Conservation (phyloP, 345 rosid species). For the Brassica incana region DNA sequence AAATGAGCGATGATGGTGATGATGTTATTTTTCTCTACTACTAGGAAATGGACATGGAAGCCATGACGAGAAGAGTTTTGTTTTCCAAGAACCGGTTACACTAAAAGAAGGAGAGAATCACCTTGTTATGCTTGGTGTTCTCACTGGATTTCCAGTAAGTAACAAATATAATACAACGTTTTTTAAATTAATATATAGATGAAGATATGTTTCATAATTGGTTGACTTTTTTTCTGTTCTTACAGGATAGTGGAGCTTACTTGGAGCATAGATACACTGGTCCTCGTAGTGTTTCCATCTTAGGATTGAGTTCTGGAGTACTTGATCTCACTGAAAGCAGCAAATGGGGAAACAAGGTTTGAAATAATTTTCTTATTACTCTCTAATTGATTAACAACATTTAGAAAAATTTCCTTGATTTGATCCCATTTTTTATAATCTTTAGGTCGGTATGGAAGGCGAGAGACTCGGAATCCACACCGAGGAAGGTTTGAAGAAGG, state of each 20-base stretch:
- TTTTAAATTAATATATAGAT: neutral
- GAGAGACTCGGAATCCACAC: constrained; percentile 52
- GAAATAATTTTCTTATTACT: neutral
- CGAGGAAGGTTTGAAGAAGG: constrained; percentile 50
- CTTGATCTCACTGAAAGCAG: constrained; percentile 60
- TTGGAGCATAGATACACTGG: constrained; percentile 91
- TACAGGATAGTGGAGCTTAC: constrained; percentile 90
- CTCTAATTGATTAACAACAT: neutral
- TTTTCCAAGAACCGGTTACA: constrained; percentile 51
- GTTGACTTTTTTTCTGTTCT: neutral
- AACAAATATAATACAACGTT: neutral
- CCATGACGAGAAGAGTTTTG: constrained; percentile 81
- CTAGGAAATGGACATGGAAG: constrained; percentile 80
- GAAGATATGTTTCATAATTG: neutral
- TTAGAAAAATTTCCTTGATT: constrained; percentile 15
- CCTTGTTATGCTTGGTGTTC: constrained; percentile 51
- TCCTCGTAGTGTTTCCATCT: constrained; percentile 66
- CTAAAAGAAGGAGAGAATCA: constrained; percentile 56
- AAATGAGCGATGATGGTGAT: neutral
- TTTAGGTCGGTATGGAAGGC: constrained; percentile 73
- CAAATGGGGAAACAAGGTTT: constrained; percentile 84
- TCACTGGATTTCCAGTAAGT: constrained; percentile 77
- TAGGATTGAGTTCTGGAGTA: constrained; percentile 81
- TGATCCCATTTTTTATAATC: neutral
- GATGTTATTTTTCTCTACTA: neutral